Evolutionary conservation across 23 red algal genomes (phyloP).

Genomic region (Pyropia yezoensis): DNA sequence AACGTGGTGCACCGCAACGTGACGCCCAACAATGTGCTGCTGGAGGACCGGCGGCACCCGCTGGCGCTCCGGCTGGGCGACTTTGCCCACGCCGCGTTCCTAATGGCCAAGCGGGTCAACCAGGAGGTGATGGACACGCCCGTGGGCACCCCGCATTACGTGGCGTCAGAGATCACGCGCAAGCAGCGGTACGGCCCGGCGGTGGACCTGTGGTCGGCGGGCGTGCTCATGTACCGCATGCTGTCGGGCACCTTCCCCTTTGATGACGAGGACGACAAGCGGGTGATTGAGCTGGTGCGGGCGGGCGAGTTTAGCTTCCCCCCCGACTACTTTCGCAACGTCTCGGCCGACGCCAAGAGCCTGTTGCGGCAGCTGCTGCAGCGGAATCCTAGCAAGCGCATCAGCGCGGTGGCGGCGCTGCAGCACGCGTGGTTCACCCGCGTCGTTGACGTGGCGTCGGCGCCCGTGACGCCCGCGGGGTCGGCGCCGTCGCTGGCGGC

Average conservation of each 20-base stretch:
- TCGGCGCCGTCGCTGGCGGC: constrained; percentile 7
- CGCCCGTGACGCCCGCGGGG: constrained; percentile 15
- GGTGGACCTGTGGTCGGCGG: constrained; percentile 86
- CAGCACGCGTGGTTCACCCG: constrained; percentile 57
- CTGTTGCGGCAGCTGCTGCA: constrained; percentile 68
- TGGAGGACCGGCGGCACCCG: constrained; percentile 31
- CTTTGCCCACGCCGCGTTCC: constrained; percentile 53
- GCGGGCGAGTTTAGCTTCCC: constrained; percentile 36
- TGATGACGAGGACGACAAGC: constrained; percentile 21
- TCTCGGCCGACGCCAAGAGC: constrained; percentile 56
- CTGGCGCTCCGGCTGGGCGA: constrained; percentile 65
- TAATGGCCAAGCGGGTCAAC: constrained; percentile 43
- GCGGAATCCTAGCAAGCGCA: constrained; percentile 33
- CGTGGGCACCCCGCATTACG: constrained; percentile 76
- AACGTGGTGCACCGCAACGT: constrained; percentile 79
- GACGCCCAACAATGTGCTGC: constrained; percentile 55
- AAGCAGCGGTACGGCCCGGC: constrained; percentile 65
- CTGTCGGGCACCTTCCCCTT: constrained; percentile 76
- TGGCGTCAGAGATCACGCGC: constrained; percentile 72
- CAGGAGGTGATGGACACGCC: constrained; percentile 26
- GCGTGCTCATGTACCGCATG: constrained; percentile 88
- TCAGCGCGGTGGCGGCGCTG: constrained; percentile 38
- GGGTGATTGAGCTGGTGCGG: constrained; percentile 40
- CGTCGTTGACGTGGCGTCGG: constrained; percentile 11
- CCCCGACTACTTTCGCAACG: constrained; percentile 18